These are phyloP conservation scores for Porcisia deanei DNA, from an alignment of 208 protist genomes.

Conservation along the genomic window DNA sequence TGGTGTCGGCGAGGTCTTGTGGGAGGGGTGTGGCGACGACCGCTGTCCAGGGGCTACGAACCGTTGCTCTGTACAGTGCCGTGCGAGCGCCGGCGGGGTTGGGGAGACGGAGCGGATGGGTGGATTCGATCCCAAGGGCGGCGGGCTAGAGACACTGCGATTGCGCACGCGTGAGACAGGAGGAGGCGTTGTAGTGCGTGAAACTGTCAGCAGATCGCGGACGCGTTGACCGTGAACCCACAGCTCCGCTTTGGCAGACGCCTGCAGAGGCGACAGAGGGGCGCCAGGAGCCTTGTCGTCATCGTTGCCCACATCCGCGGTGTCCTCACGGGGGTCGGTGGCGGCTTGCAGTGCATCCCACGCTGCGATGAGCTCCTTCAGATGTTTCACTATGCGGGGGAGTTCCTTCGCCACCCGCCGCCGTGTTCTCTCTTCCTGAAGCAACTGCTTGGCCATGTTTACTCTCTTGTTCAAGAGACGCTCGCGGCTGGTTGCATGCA, in stretches of 20 bases:
- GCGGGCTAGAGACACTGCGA: conserved; percentile 2
- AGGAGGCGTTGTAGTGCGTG: neutral
- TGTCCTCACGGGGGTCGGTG: conserved; percentile 17
- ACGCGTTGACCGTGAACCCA: conserved; percentile 29
- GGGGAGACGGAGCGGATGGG: neutral
- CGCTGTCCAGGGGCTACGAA: neutral
- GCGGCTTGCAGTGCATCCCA: conserved; percentile 49
- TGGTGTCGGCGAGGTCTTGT: neutral
- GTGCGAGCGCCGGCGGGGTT: neutral
- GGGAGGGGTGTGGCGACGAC: neutral
- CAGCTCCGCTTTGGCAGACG: conserved; percentile 20
- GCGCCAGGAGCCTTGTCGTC: neutral
- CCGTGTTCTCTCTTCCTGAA: conserved; percentile 73
- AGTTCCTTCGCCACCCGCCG: conserved; percentile 64
- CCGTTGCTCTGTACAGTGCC: neutral
- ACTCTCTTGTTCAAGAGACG: conserved; percentile 76
- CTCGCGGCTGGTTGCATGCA: conserved; percentile 59
- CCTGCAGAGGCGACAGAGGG: neutral
- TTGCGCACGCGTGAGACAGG: conserved; percentile 1
- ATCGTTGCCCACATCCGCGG: neutral
- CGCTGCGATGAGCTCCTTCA: conserved; percentile 35
- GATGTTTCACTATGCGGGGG: conserved; percentile 50
- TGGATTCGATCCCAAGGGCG: neutral
- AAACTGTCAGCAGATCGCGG: conserved; percentile 18
- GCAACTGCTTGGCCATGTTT: conserved; percentile 87